Conservation (phyloP, 2,329 filamentous ascomycete species). For the Apiospora arundinis region DNA sequence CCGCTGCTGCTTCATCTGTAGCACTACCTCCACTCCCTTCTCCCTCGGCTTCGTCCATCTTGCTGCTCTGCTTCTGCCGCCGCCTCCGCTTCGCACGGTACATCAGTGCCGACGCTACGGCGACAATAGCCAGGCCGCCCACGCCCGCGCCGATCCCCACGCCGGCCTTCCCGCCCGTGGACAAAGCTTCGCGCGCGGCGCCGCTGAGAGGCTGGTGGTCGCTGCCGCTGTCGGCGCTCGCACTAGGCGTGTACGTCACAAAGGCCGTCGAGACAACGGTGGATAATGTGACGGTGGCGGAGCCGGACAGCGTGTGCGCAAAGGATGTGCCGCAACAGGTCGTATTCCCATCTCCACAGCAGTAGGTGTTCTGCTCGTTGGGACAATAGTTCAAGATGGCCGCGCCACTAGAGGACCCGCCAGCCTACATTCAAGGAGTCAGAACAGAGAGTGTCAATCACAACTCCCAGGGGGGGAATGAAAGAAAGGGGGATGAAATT, state of each 20-base stretch:
- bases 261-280: conserved; percentile 19
- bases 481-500: neutral
- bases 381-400: conserved; percentile 13
- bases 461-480: too few species aligned
- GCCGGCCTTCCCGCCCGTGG: conserved; percentile 14
- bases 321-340: conserved; percentile 20
- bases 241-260: conserved; percentile 17
- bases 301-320: conserved; percentile 17
- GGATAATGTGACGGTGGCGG: conserved; percentile 11
- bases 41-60: neutral
- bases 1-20: neutral
- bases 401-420: conserved; percentile 14
- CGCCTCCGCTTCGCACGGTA: neutral
- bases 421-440: neutral
- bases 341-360: conserved; percentile 17
- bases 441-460: neutral
- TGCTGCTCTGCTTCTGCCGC: neutral
- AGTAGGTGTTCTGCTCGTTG: conserved; percentile 13
- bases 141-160: conserved; percentile 12
- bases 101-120: conserved; percentile 3
- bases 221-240: neutral
- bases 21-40: neutral
- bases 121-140: conserved; percentile 6
- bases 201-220: neutral
- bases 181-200: neutral